phyloP scores from a whole-genome alignment of 2,329 filamentous ascomycete genomes.

The Sporothrix sp. region DNA sequence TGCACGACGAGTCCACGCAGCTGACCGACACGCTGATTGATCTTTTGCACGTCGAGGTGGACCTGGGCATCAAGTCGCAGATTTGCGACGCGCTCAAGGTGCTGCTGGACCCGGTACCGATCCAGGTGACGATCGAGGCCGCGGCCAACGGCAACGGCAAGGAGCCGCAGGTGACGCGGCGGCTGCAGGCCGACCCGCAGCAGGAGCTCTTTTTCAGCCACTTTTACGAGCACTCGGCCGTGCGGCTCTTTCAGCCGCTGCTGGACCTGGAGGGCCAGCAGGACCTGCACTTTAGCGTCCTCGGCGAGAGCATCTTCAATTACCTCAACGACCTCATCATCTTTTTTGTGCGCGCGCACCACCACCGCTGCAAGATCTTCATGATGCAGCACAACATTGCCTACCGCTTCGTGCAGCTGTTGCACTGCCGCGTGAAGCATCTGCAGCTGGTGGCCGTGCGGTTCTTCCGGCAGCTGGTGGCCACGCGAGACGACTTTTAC shows the following conservation, averaged over 20 bases:
- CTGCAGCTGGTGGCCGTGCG: constrained; percentile 84
- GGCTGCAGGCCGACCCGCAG: constrained; percentile 52
- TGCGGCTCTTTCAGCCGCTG: constrained; percentile 76
- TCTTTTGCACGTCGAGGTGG: constrained; percentile 78
- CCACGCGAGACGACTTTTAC: constrained; percentile 84
- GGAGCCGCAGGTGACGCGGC: constrained; percentile 23
- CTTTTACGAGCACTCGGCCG: constrained; percentile 83
- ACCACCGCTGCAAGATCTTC: constrained; percentile 78
- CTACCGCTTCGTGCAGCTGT: constrained; percentile 69
- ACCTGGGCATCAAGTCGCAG: constrained; percentile 90
- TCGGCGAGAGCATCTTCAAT: constrained; percentile 81
- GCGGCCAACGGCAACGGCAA: constrained; percentile 36
- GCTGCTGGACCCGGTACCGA: constrained; percentile 62
- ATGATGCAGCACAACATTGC: constrained; percentile 71
- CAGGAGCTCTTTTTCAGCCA: constrained; percentile 77
- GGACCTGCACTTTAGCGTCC: constrained; percentile 63
- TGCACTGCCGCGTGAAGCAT: constrained; percentile 80
- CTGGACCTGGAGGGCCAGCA: constrained; percentile 64
- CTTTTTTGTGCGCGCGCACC: constrained; percentile 87
- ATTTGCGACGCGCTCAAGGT: constrained; percentile 94
- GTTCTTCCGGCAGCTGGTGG: constrained; percentile 81
- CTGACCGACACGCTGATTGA: constrained; percentile 91
- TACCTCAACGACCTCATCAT: constrained; percentile 89
- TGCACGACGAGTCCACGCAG: constrained; percentile 75
- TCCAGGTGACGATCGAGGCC: constrained; percentile 33